Evolutionary conservation across 441 rosid species (phyloP), one percentile per base, ranked within the genome.

Genomic region (Arabidopsis hybrid): DNA sequence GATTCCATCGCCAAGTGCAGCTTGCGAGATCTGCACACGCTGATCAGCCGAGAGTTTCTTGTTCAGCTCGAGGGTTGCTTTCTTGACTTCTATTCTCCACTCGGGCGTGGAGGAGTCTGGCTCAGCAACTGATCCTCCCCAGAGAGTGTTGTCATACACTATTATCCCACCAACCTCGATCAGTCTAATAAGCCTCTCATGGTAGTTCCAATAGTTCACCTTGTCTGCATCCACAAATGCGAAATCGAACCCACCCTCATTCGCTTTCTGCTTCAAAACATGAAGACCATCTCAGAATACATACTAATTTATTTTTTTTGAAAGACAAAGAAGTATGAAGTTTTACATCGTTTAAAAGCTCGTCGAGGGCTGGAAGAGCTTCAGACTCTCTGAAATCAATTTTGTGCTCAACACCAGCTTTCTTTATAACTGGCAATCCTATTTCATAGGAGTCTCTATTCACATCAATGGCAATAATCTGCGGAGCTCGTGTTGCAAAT

Each of bases 161-260:
- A 84, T 73, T 1, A 88, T 49, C 17, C 97, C 94, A 9, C 95
- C 91, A 35, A 83, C 75, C 78, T 79, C 89, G 49, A 89, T n/a
- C 10, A 88, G 71, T 46, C 84, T 86, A 83, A 86, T 59, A 11
- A 89, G 67, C 82, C 84, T 82, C 76, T 87, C 91, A 58, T 85
- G 92, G 80, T 90, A 90, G 36, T 86, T 84, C 67, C 63, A 57
- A 59, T 80, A 83, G 49, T 84, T 85, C 4, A 5, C 75, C 64
- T 92, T 90, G 73, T 90, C 88, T 2, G 93, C 96, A 55, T 92
- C 92, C 21, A 90, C 95, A 57, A 71, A 90, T 38, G 88, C 93
- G 46, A 85, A 90, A 55, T 92, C 95, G 12, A 81, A 90, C 38
- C 84, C 79, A 65, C 91, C 87, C 76, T 90, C 89, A 31, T 84